Evolutionary conservation across 75 land plant genomes (phyloP), one percentile per base, ranked within the genome.

Genomic region (Sequoia sempervirens): DNA sequence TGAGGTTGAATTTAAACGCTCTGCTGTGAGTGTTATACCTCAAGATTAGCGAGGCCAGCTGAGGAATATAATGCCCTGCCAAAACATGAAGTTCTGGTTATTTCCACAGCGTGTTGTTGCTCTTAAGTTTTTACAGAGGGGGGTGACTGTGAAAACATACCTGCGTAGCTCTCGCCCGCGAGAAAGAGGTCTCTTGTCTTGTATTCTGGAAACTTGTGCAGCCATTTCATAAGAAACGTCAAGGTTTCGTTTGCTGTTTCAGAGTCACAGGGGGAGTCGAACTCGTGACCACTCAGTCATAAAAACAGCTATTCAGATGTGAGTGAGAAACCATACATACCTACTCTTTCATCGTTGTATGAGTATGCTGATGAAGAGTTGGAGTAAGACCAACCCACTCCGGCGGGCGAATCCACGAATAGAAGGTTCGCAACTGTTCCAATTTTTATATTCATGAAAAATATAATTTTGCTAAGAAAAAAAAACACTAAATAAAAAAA

Each of bases 101-200:
- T 70, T 23, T 58, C 26, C 0, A 58, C 13, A 12, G 4, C 4
- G 20, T 54, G 17, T 20, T 17, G 5, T 4, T 15, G 23, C 13
- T 54, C 3, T 3, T 14, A 15, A 14, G 4, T 69, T 30, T 30
- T 47, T 47, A 8, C 1, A 13, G 37, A 45, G 6, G 8, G 34
- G 11, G 2, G 36, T 34, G 36, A 9, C 34, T 28, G 0, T 68
- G 26, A 10, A 45, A 20, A 34, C 6, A 56, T 58, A 90, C 91
- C 91, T 88, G 91, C 91, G 66, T 90, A 90, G 90, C 91, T 90
- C 75, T 90, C 91, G 56, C 91, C 91, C 0, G 88, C 11, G 50
- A 90, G 78, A 64, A 85, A 88, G 34, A 90, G 70, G 46, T 85
- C 75, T 38, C 84, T 70, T 18, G 30, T 15, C 36, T 83, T 66